Base-by-base conservation (phyloP, 306 rosid species). In the Geum urbanum region DNA sequence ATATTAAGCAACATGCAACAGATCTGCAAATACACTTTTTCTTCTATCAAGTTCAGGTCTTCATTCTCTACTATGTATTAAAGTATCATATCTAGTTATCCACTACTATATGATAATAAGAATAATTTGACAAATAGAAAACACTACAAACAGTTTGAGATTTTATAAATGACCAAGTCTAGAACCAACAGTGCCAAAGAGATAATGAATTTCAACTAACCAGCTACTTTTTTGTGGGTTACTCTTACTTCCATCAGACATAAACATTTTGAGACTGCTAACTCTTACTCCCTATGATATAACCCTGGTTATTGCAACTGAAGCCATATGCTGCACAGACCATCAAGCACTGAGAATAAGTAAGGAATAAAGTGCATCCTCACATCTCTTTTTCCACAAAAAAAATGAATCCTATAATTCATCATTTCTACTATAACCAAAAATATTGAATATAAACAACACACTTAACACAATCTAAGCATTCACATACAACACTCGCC, bases 181-280 rank as follows among this genome's bases (percentile, higher is more conserved):
- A n/a, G n/a, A n/a, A 45, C 40, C 20, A 4, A 64, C 0, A 3
- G 41, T 13, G 15, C 32, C 16, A 18, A 62, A 62, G 66, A n/a
- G 55, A 40, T 39, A 77, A 72, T 55, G 40, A 12, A 10, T 40
- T 64, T 54, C 9, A 14, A 85, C 96, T 61, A 79, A 94, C 98
- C 98, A 62, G 97, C 92, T 70, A 94, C 82, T n/a, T 84, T 79
- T 85, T 40, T 87, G 90, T 67, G 97, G 92, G 61, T 94, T 97
- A 44, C 81, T 88, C 79, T 75, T 88, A 84, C 86, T 92, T 75
- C 87, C 94, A 72, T 92, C 96, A 18, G 96, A 88, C 65, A 92
- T 90, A 78, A 92, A 90, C n/a, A 97, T 97, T 86, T 94, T 97
- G 72, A 94, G 96, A 76, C 90, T 83, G 85, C 98, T 94, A 13